Evolutionary conservation across 768 basidiomycete species (phyloP).

Genomic region (Hemileccinum rubropunctum): DNA sequence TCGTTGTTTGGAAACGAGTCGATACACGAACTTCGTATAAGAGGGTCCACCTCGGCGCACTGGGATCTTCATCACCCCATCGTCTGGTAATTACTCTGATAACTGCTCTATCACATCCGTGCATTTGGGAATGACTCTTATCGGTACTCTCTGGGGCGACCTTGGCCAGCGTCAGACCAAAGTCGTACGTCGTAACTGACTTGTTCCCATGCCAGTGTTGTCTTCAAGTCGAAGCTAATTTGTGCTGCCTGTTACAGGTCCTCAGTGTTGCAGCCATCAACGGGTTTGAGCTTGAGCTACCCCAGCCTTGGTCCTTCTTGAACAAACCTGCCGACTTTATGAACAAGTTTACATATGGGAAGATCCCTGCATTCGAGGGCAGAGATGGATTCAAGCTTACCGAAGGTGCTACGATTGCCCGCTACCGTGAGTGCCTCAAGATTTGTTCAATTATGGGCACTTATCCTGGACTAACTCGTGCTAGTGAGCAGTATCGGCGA

Average conservation of each 20-base stretch:
- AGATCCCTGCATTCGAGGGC: constrained; percentile 22
- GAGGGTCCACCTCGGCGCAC: neutral
- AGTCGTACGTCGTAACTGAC: constrained; percentile 3
- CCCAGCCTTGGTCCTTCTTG: constrained; percentile 10
- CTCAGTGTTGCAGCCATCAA: constrained; percentile 20
- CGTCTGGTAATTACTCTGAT: neutral
- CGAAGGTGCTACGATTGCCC: constrained; percentile 22
- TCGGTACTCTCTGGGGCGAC: constrained; percentile 17
- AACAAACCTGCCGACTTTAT: constrained; percentile 12
- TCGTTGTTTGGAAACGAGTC: too few relatives aligned
- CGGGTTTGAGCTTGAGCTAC: constrained; percentile 11
- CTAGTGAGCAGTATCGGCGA: constrained; percentile 18
- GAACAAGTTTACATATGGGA: constrained; percentile 19
- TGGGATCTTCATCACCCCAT: neutral
- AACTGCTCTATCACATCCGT: neutral
- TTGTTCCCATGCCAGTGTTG: neutral
- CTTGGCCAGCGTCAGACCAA: constrained; percentile 14
- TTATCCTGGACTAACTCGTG: neutral
- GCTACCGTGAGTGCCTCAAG: constrained; percentile 15
- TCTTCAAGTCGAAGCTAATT: neutral
- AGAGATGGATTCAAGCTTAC: constrained; percentile 16
- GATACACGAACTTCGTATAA: too few relatives aligned
- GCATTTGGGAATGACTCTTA: constrained; percentile 7
- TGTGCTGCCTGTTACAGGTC: constrained; percentile 2
- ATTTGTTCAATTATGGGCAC: neutral